phyloP scores from a whole-genome alignment of 23 red algal genomes.

The Agarophyton chilense region DNA sequence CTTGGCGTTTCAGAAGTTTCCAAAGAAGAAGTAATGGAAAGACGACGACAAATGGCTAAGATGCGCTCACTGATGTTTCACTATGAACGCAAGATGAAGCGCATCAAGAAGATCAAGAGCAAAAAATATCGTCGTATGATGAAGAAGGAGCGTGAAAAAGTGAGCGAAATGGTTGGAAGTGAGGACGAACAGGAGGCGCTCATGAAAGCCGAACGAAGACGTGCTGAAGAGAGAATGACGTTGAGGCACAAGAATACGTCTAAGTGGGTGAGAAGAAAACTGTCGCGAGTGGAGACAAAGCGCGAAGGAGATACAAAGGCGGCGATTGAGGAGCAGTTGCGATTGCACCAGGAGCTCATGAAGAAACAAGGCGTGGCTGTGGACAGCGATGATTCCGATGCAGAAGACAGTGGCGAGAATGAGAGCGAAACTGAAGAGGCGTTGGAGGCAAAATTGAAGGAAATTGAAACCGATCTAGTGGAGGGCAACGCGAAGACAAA shows the following conservation, averaged over 20 bases:
- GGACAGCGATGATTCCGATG: constrained; percentile 42
- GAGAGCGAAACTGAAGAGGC: constrained; percentile 30
- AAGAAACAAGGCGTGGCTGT: constrained; percentile 29
- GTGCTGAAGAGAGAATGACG: constrained; percentile 80
- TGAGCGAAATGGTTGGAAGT: constrained; percentile 14
- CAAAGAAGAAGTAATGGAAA: constrained; percentile 52
- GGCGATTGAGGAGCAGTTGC: constrained; percentile 84
- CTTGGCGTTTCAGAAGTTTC: constrained; percentile 49
- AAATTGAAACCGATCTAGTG: constrained; percentile 18
- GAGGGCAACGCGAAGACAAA: neutral
- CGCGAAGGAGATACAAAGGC: constrained; percentile 40
- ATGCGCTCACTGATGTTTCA: constrained; percentile 79
- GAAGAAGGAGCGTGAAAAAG: constrained; percentile 62
- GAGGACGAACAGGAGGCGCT: constrained; percentile 50
- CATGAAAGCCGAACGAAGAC: constrained; percentile 64
- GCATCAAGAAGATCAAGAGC: constrained; percentile 81
- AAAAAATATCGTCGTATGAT: constrained; percentile 44
- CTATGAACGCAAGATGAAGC: constrained; percentile 83
- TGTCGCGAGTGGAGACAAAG: constrained; percentile 57
- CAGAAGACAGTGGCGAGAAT: constrained; percentile 15
- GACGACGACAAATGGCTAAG: constrained; percentile 56
- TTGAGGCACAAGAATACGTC: constrained; percentile 81
- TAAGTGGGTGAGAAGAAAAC: constrained; percentile 81
- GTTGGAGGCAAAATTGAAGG: constrained; percentile 24
- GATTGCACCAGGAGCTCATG: constrained; percentile 50